Conservation (phyloP, 805 yeast genomes). For the Jamesozyma piceae region DNA sequence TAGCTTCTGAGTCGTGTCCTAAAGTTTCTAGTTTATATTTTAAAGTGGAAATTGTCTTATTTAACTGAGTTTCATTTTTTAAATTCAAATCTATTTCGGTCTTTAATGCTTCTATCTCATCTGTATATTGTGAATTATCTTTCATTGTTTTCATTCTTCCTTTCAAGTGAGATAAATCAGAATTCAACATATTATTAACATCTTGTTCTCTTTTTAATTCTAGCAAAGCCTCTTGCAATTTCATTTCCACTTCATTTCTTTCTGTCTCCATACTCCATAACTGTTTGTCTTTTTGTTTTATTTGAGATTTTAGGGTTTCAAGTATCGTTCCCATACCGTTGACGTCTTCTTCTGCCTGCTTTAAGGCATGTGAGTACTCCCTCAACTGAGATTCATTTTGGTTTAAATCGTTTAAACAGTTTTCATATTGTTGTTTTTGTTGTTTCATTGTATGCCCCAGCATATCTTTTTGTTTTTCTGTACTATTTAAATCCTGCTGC, state of each 20-base stretch:
- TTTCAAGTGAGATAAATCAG: constrained; percentile 46
- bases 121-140: constrained; percentile 37
- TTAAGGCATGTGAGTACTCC: constrained; percentile 41
- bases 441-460: constrained; percentile 46
- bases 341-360: constrained; percentile 43
- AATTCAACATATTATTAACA: constrained; percentile 42
- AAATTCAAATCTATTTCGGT: constrained; percentile 44
- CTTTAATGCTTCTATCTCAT: constrained; percentile 46
- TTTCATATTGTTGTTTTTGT: constrained; percentile 65
- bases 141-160: constrained; percentile 35
- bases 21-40: constrained; percentile 51
- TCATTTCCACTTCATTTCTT: constrained; percentile 44
- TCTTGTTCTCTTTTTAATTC: constrained; percentile 44
- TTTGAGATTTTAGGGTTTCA: constrained; percentile 43
- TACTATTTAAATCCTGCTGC: constrained; percentile 48
- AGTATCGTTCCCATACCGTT: constrained; percentile 44
- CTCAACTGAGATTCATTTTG: constrained; percentile 62
- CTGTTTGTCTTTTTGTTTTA: constrained; percentile 44
- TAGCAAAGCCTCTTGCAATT: constrained; percentile 45
- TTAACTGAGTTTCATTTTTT: constrained; percentile 56
- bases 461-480: constrained; percentile 47
- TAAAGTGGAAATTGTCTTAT: constrained; percentile 54
- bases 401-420: constrained; percentile 62
- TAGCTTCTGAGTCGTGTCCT: constrained; percentile 32
- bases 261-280: constrained; percentile 46